These are phyloP conservation scores for Apiospora marii DNA, from an alignment of 2,329 filamentous ascomycete genomes.

Conservation along the genomic window DNA sequence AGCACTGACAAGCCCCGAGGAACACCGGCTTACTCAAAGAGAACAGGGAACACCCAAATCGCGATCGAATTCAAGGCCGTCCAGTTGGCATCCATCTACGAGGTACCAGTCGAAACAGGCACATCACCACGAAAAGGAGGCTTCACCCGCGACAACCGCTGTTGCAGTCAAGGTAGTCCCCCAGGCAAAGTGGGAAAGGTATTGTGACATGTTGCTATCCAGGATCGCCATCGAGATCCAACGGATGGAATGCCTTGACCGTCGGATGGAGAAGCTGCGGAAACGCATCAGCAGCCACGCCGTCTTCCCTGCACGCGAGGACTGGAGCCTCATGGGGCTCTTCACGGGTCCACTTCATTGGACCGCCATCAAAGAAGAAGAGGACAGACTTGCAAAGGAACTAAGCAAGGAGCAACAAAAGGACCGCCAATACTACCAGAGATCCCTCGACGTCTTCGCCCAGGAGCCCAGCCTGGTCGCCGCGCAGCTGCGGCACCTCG, in stretches of 20 bases:
- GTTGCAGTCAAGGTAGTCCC: neutral
- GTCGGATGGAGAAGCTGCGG: neutral
- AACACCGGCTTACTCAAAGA: neutral
- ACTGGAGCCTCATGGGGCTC: neutral
- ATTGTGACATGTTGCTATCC: neutral
- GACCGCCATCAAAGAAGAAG: neutral
- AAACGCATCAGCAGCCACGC: neutral
- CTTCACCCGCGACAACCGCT: no score
- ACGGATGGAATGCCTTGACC: neutral
- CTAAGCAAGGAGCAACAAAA: neutral
- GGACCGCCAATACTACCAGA: neutral
- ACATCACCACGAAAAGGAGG: neutral
- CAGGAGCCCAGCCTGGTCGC: neutral
- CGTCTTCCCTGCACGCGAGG: neutral
- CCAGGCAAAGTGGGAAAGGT: neutral
- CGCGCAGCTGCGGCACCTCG: neutral
- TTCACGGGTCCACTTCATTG: neutral
- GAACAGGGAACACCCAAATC: neutral
- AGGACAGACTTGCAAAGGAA: neutral
- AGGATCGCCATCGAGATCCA: neutral
- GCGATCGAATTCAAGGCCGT: neutral
- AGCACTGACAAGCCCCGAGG: no score
- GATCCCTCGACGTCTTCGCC: neutral
- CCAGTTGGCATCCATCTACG: neutral
- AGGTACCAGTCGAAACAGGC: neutral